Conservation (phyloP, 2,329 filamentous ascomycete genomes). For the Exophiala aquamarina region DNA sequence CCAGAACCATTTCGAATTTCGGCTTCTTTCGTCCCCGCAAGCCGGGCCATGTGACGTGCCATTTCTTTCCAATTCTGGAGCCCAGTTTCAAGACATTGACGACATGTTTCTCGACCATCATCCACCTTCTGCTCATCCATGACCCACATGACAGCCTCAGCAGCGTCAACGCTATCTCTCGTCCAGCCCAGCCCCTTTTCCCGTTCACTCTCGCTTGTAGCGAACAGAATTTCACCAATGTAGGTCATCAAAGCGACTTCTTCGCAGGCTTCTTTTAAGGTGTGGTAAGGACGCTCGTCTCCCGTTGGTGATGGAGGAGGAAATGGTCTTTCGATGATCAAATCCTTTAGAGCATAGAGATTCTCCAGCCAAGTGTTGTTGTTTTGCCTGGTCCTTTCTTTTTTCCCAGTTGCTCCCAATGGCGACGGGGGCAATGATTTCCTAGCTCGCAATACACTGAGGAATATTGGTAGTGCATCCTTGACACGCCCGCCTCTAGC, state of each 20-base stretch:
- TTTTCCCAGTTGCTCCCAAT: constrained; percentile 21
- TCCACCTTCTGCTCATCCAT: constrained; percentile 35
- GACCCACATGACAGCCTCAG: constrained; percentile 65
- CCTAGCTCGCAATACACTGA: constrained; percentile 79
- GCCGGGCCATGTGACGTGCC: constrained; percentile 63
- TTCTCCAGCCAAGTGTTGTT: constrained; percentile 17
- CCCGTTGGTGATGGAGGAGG: constrained; percentile 71
- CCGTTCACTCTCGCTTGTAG: constrained; percentile 54
- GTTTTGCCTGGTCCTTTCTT: constrained; percentile 27
- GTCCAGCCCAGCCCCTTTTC: constrained; percentile 86
- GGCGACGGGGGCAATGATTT: constrained; percentile 54
- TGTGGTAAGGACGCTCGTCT: constrained; percentile 64
- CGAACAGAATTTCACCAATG: constrained; percentile 90
- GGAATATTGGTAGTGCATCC: constrained; percentile 75
- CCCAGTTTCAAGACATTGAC: constrained; percentile 73
- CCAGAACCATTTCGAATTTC: constrained; percentile 29
- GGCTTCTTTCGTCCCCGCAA: constrained; percentile 49
- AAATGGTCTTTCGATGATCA: constrained; percentile 60
- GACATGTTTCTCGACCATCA: constrained; percentile 62
- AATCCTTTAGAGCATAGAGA: constrained; percentile 34
- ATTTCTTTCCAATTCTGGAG: constrained; percentile 82
- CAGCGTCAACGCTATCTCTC: constrained; percentile 77
- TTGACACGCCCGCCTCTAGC: constrained; percentile 68
- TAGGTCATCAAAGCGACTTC: constrained; percentile 85
- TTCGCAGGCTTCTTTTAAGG: constrained; percentile 68